Conservation (phyloP, 1,284 basidiomycete species). For the Stereum hirsutum region DNA sequence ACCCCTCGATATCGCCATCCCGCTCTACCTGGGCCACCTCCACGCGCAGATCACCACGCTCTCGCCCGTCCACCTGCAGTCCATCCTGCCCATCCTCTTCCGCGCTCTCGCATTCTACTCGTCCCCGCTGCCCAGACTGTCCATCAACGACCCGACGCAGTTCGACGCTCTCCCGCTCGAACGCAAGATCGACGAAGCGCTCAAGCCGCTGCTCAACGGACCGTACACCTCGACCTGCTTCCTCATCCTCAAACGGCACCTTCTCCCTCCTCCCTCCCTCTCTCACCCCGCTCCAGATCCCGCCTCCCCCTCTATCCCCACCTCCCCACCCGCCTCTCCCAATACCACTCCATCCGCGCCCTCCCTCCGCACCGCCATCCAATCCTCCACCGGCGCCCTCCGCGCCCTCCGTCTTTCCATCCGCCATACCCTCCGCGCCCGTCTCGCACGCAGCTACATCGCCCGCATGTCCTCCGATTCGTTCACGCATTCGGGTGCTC, state of each 20-base stretch:
- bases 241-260: slow-evolving; percentile 42
- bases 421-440: slow-evolving; percentile 46
- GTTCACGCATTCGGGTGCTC: slow-evolving; percentile 51
- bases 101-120: slow-evolving; percentile 54
- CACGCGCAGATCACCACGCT: slow-evolving; percentile 47
- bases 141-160: slow-evolving; percentile 29
- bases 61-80: slow-evolving; percentile 38
- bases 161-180: slow-evolving; percentile 31
- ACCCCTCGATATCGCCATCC: slow-evolving; percentile 49
- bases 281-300: slow-evolving; percentile 41
- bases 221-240: slow-evolving; percentile 57
- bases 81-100: slow-evolving; percentile 63
- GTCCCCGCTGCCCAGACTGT: slow-evolving; percentile 55
- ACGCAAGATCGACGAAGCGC: slow-evolving; percentile 42
- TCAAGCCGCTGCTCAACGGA: slow-evolving; percentile 50
- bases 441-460: slow-evolving; percentile 58
- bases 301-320: slow-evolving; percentile 48
- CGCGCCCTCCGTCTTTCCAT: slow-evolving; percentile 58
- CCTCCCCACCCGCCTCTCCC: slow-evolving; percentile 25
- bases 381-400: slow-evolving; percentile 54
- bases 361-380: slow-evolving; percentile 20
- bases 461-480: slow-evolving; percentile 37
- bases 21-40: slow-evolving; percentile 57
- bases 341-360: no score
- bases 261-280: slow-evolving; percentile 24